These are phyloP conservation scores for Anisogramma anomala DNA, from an alignment of 2,329 filamentous ascomycete species.

Conservation along the genomic window DNA sequence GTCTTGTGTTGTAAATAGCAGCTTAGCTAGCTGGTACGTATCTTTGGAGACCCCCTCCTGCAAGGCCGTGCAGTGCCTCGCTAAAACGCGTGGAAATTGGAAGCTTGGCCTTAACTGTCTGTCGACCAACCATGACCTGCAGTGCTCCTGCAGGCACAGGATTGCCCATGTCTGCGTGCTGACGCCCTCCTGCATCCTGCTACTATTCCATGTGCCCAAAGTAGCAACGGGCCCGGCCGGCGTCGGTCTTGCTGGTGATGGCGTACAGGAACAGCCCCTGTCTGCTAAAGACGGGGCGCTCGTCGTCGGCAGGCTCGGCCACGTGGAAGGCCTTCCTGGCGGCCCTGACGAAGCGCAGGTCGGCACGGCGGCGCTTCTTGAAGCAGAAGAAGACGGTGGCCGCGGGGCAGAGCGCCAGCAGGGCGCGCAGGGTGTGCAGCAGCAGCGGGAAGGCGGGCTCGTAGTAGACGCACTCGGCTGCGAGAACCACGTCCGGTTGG, in stretches of 20 bases:
- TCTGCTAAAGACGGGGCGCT: constrained; percentile 43
- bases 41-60: too few relatives aligned
- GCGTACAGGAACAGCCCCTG: constrained; percentile 51
- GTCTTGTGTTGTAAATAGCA: too few relatives aligned
- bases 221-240: too few relatives aligned
- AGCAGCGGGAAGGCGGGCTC: constrained; percentile 89
- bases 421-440: constrained; percentile 61
- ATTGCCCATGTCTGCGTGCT: too few relatives aligned
- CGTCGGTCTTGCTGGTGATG: constrained; percentile 32
- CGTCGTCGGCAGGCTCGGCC: constrained; percentile 50
- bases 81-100: too few relatives aligned
- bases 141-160: too few relatives aligned
- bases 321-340: constrained; percentile 56
- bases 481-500: constrained; percentile 72
- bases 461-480: constrained; percentile 94
- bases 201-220: too few relatives aligned
- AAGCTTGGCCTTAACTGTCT: too few relatives aligned
- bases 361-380: constrained; percentile 78
- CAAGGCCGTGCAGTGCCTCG: too few relatives aligned
- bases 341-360: constrained; percentile 62
- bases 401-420: constrained; percentile 60
- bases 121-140: too few relatives aligned
- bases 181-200: too few relatives aligned
- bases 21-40: too few relatives aligned
- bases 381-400: constrained; percentile 73